Conservation (phyloP, 208 protist species). For the Leishmania tarentolae region DNA sequence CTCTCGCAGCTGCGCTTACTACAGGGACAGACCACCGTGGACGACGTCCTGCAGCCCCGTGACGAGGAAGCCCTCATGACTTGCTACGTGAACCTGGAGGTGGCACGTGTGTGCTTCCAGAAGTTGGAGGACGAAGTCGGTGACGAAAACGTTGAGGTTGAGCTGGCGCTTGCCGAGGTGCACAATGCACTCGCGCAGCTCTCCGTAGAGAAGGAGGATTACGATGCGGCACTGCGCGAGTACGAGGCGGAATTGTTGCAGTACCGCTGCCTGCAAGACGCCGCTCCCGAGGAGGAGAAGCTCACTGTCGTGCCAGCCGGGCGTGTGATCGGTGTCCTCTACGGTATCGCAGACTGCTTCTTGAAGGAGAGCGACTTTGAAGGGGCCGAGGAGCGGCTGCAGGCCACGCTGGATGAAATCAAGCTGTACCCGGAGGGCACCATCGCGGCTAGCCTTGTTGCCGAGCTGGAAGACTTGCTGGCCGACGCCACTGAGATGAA, state of each 20-base stretch:
- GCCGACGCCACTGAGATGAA: slow-evolving; percentile 84
- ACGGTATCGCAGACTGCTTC: slow-evolving; percentile 86
- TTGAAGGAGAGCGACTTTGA: slow-evolving; percentile 86
- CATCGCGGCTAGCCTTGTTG: slow-evolving; percentile 53
- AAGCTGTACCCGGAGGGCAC: slow-evolving; percentile 50
- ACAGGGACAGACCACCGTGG: slow-evolving; percentile 59
- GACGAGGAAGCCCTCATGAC: slow-evolving; percentile 81
- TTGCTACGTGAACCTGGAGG: slow-evolving; percentile 88
- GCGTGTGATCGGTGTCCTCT: slow-evolving; percentile 65
- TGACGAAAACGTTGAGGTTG: slow-evolving; percentile 40
- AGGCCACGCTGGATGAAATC: slow-evolving; percentile 60
- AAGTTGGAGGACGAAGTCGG: slow-evolving; percentile 58
- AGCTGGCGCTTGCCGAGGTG: slow-evolving; percentile 73
- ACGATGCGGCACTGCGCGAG: slow-evolving; percentile 73
- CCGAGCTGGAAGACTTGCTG: slow-evolving; percentile 73
- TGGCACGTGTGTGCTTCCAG: slow-evolving; percentile 80
- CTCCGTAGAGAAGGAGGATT: slow-evolving; percentile 78
- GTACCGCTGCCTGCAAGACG: slow-evolving; percentile 72
- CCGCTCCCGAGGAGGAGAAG: slow-evolving; percentile 19
- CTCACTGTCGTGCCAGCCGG: slow-evolving; percentile 45
- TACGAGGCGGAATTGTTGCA: slow-evolving; percentile 83
- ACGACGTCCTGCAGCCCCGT: slow-evolving; percentile 65
- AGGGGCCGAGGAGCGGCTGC: slow-evolving; percentile 75
- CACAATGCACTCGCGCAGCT: slow-evolving; percentile 87
- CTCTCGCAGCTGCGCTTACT: slow-evolving; percentile 83